phyloP scores from a whole-genome alignment of 371 early-diverging fungal genomes.

The Dichotomocladium elegans region DNA sequence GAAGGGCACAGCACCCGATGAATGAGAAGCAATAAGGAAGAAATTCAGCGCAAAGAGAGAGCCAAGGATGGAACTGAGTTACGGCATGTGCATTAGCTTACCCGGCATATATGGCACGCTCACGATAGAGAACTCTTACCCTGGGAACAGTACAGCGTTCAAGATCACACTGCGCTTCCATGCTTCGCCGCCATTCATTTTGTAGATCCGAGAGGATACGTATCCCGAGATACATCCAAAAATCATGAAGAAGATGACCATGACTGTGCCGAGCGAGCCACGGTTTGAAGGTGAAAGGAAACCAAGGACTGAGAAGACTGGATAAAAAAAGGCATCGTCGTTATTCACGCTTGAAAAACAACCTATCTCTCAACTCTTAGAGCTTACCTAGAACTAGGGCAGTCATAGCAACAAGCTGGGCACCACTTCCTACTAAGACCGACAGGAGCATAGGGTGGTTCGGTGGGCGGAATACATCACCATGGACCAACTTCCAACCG shows the following conservation, averaged over 20 bases:
- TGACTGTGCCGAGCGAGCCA: conserved; percentile 87
- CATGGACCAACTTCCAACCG: conserved; percentile 93
- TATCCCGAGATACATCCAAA: conserved; percentile 88
- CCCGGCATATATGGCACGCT: not conserved
- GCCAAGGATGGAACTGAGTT: conserved; percentile 57
- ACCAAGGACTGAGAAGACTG: conserved; percentile 92
- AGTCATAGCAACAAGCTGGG: conserved; percentile 87
- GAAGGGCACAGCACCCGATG: conserved; percentile 93
- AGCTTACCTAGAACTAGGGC: conserved; percentile 60
- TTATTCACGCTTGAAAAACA: not conserved
- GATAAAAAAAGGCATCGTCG: not conserved
- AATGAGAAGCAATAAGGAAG: conserved; percentile 79
- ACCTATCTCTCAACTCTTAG: not conserved
- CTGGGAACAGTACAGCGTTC: conserved; percentile 85
- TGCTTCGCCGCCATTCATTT: conserved; percentile 89
- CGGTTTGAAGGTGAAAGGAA: conserved; percentile 95
- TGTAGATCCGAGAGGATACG: conserved; percentile 86
- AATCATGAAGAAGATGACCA: conserved; percentile 86
- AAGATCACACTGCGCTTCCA: conserved; percentile 82
- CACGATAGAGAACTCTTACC: conserved; percentile 34
- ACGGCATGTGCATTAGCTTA: not conserved
- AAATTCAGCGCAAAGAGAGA: conserved; percentile 83
- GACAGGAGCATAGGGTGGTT: conserved; percentile 73
- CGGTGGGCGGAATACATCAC: conserved; percentile 91
- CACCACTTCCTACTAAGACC: conserved; percentile 88